These are phyloP conservation scores for Madurella fahalii DNA, from an alignment of 2,329 filamentous ascomycete species.

Conservation along the genomic window DNA sequence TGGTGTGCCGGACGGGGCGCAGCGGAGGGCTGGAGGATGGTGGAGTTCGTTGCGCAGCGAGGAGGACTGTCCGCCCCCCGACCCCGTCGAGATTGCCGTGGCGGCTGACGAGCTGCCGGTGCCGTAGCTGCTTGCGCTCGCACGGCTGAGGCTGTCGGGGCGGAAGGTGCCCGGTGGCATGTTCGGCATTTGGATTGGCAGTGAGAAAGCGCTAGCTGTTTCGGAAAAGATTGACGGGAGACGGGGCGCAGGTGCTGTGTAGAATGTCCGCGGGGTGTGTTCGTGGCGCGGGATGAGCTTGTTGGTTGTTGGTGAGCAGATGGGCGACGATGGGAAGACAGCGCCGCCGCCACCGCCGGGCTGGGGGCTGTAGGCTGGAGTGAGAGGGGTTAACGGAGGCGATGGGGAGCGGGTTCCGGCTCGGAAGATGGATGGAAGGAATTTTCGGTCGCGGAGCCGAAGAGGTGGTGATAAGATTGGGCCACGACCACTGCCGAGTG, in stretches of 20 bases:
- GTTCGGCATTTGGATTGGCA: background rate
- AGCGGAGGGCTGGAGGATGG: background rate
- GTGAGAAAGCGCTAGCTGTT: background rate
- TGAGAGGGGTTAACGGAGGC: constrained; percentile 30
- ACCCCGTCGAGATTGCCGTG: constrained; percentile 5
- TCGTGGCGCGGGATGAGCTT: constrained; percentile 35
- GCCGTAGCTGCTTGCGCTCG: constrained; percentile 18
- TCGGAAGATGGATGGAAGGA: constrained; percentile 35
- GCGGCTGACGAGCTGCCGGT: background rate
- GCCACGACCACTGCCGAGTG: constrained; percentile 20
- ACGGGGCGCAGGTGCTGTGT: constrained; percentile 3
- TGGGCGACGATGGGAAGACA: constrained; percentile 37
- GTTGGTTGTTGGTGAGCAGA: constrained; percentile 35
- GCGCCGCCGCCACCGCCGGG: constrained; percentile 6
- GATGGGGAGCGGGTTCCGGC: constrained; percentile 27
- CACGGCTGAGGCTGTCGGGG: constrained; percentile 7
- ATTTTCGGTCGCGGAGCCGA: constrained; percentile 44
- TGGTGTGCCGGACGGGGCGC: background rate
- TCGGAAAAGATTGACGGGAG: background rate
- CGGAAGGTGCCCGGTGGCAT: constrained; percentile 6
- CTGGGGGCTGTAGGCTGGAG: constrained; percentile 26
- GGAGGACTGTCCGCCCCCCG: background rate
- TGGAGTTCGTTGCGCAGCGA: constrained; percentile 27
- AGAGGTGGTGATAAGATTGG: constrained; percentile 42
- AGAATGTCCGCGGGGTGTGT: constrained; percentile 13